Evolutionary conservation across 805 yeast species (phyloP), one percentile per base, ranked within the genome.

Genomic region (Wickerhamomyces queroliae): DNA sequence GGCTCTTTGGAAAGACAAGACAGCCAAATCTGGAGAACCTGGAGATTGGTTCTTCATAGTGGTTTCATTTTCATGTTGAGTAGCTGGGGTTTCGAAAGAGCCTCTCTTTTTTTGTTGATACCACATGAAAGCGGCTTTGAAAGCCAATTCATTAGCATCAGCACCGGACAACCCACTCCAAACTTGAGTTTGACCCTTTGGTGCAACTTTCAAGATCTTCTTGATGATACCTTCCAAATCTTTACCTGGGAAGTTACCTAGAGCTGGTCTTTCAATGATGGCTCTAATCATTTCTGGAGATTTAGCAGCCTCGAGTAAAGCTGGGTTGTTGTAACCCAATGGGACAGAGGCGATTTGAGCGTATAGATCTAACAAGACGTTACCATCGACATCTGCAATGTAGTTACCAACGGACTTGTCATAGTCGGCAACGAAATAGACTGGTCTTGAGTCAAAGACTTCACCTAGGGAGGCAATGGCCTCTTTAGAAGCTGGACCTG

Each of bases 151-250:
- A 60, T 84, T 84, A 52, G 95, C 95, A 56, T 85, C 95, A 31
- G 93, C 86, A 48, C 95, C 95, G 16, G 89, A 77, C 47, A 85
- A 67, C 36, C 84, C 91, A 23, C 83, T 74, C 90, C 93, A 87
- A 41, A 87, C 75, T 51, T 75, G 67, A 52, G 69, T 72, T 64
- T 80, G 82, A 47, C 89, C 90, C 60, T 76, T 75, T 56, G 95
- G 95, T 38, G 95, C 95, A 50, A 71, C 79, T 45, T 78, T 71
- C 48, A 84, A 65, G 32, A 71, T 48, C 18, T 49, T 48, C 40
- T 40, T 43, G 38, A 56, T 41, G 48, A 86, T 72, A 33, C 79
- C 82, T 58, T 77, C 77, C 43, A 72, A 69, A 53, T 83, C 89
- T 43, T 61, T 63, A 47, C 86, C 79, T 39, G 95, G 89, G 64